Percentiles rank a stretch among this genome's conserved stretches.
Evolutionary conservation across 2,329 filamentous ascomycete genomes (phyloP).

Genomic region (Claviceps pusilla): DNA sequence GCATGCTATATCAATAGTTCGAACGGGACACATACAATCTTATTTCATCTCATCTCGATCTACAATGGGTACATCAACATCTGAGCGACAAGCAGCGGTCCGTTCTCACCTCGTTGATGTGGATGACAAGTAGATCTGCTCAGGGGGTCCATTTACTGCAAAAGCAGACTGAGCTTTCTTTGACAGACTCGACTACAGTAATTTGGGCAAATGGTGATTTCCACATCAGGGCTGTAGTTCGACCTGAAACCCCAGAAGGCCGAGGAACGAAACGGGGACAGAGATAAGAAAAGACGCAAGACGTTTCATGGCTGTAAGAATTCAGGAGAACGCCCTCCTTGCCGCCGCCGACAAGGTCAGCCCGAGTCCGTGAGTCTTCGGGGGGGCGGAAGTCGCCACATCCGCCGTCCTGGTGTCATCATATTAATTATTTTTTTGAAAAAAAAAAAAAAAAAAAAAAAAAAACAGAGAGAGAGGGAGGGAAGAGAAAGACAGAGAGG

Average conservation of each 20-base stretch:
- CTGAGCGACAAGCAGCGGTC: too few relatives aligned
- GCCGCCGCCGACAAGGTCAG: not conserved
- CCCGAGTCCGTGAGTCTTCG: not conserved
- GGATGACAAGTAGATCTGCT: too few relatives aligned
- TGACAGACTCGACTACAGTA: too few relatives aligned
- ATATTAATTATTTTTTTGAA: not conserved
- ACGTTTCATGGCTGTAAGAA: not conserved
- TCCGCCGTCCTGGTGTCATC: not conserved
- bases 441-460: not conserved
- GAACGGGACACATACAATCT: not conserved
- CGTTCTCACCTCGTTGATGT: too few relatives aligned
- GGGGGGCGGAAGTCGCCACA: constrained; percentile 1
- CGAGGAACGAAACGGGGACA: not conserved
- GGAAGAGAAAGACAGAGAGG: too few relatives aligned
- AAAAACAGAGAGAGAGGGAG: too few relatives aligned
- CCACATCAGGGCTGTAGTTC: not conserved
- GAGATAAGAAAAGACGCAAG: not conserved
- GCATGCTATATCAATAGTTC: not conserved
- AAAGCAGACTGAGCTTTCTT: too few relatives aligned
- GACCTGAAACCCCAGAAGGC: not conserved
- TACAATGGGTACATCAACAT: too few relatives aligned
- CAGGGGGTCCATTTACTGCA: too few relatives aligned
- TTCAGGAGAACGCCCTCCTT: not conserved
- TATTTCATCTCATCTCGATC: too few relatives aligned
- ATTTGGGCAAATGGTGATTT: not conserved